Evolutionary conservation across 139 green algal species (phyloP), one percentile per base, ranked within the genome.

Genomic region (Trebouxia sp.): DNA sequence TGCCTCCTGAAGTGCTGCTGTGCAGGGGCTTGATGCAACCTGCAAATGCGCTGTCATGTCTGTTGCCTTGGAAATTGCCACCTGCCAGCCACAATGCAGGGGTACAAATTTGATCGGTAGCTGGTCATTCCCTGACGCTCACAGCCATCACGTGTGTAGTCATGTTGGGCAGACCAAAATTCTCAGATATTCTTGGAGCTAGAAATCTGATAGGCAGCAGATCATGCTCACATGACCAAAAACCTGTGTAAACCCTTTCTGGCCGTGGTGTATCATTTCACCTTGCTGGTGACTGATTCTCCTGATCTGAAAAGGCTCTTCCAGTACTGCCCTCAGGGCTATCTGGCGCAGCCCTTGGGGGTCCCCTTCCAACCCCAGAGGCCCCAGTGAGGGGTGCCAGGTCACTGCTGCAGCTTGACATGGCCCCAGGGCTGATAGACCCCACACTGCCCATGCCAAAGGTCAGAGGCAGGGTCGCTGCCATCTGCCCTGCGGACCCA

Each of bases 361-460:
- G n/a, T n/a, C n/a, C n/a, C n/a, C n/a, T n/a, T n/a, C 62, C 62
- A 11, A 72, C 62, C 11, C 35, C 62, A 28, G 62, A 72, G 43
- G 62, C 62, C 32, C 32, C 32, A 26, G 62, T 72, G 11, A 72
- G 62, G 35, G 62, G 32, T 11, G n/a, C 62, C 35, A 72, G 62
- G 15, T 72, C 62, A 72, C 62, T 72, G 62, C 62, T 72, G 62
- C 14, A 72, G 12, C 32, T 45, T 22, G 62, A 45, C 26, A 39
- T 4, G 0, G 14, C 35, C 62, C 62, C 26, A 72, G 62, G 62
- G 6, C 32, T 72, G 62, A 72, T 17, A 30, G 62, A 72, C 62
- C 62, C 62, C 35, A 72, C 62, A 30, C 62, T 72, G 43, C 62
- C 62, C 62, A 45, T 70, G 58, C 58, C 62, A 45, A 35, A 35